Percentiles rank a stretch among this genome's conserved stretches.
phyloP scores from a whole-genome alignment of 306 rosid species.

The Mucuna pruriens region DNA sequence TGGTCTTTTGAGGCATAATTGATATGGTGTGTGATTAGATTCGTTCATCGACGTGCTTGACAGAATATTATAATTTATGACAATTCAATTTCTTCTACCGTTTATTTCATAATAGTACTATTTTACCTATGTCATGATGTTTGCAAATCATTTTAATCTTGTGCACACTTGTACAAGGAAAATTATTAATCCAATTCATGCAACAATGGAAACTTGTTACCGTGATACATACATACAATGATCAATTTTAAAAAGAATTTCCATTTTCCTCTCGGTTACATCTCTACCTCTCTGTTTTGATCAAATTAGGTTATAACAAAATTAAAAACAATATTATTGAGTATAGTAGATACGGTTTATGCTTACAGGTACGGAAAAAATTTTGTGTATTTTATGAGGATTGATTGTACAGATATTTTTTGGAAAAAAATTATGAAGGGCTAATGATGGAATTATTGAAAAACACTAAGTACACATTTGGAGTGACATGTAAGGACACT shows the following conservation, averaged over 20 bases:
- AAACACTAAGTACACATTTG: conserved; percentile 31
- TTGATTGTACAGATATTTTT: not conserved
- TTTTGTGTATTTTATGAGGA: not conserved
- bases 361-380: not conserved
- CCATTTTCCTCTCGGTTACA: not conserved
- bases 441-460: conserved; percentile 22
- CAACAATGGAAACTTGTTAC: not conserved
- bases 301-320: not conserved
- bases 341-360: not conserved
- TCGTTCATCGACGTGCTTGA: conserved; percentile 15
- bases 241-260: not conserved
- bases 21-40: not conserved
- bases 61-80: conserved; percentile 11
- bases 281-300: not conserved
- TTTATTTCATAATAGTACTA: not conserved
- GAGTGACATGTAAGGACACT: not conserved
- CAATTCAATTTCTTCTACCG: conserved; percentile 11
- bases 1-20: conserved; percentile 23
- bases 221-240: not conserved
- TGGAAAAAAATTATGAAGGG: not conserved
- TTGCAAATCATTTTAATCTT: not conserved
- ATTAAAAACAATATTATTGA: not conserved
- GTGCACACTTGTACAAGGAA: not conserved
- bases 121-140: not conserved
- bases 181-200: not conserved